Evolutionary conservation across 169 alveolate genomes (phyloP).

Genomic region (Plasmodium malariae): DNA sequence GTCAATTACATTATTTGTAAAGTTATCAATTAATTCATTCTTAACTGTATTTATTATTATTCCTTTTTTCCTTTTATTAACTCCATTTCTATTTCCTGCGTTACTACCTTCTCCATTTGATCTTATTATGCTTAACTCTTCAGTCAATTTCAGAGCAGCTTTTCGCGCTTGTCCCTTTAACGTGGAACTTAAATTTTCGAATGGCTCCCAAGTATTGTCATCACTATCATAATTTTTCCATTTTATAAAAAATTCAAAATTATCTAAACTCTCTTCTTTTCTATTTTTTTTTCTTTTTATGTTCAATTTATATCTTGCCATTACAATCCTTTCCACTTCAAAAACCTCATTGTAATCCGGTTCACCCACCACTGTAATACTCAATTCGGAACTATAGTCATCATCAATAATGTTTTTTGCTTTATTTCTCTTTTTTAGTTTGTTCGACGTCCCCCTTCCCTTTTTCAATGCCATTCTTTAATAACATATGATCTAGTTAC

Average conservation of each 20-base stretch:
- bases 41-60: neutral
- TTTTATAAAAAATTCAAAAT: slow-evolving; percentile 70
- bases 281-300: slow-evolving; percentile 38
- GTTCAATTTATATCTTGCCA: slow-evolving; percentile 62
- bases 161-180: slow-evolving; percentile 61
- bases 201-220: slow-evolving; percentile 76
- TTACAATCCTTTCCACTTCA: slow-evolving; percentile 63
- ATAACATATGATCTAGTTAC: too few relatives aligned
- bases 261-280: slow-evolving; percentile 57
- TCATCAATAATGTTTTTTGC: slow-evolving; percentile 19
- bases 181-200: slow-evolving; percentile 66
- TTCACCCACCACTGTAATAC: slow-evolving; percentile 40
- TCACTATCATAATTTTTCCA: slow-evolving; percentile 76
- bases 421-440: slow-evolving; percentile 12
- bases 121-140: slow-evolving; percentile 13
- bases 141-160: slow-evolving; percentile 46
- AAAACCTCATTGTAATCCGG: slow-evolving; percentile 73
- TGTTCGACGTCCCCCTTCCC: slow-evolving; percentile 9
- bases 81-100: neutral
- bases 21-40: neutral
- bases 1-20: neutral
- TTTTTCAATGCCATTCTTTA: slow-evolving; percentile 31
- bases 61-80: slow-evolving; percentile 16
- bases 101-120: too few relatives aligned
- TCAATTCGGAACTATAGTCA: slow-evolving; percentile 41